Percentiles rank a stretch among this genome's conserved stretches.
These are phyloP conservation scores for Puccinia brachypodii DNA, from an alignment of 1,284 basidiomycete genomes.

Conservation along the genomic window DNA sequence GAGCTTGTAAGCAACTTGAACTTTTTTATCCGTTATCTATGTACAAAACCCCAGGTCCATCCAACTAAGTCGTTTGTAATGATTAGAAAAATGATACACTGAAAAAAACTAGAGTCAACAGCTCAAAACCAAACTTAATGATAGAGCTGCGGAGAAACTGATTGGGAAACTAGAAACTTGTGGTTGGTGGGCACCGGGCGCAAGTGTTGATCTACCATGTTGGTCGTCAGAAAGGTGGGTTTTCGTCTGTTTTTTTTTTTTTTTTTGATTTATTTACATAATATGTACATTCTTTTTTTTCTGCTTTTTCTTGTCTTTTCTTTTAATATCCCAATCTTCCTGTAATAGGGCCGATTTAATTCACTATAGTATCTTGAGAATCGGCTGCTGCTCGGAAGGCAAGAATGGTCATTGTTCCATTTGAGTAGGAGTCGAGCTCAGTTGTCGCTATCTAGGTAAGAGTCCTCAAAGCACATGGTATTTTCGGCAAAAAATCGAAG, in stretches of 20 bases:
- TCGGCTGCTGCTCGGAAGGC: not conserved
- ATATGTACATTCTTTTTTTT: not conserved
- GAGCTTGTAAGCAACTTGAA: not conserved
- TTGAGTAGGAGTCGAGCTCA: not conserved
- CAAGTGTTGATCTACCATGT: not conserved
- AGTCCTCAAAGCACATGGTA: conserved; percentile 20
- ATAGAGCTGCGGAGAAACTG: not conserved
- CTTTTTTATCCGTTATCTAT: not conserved
- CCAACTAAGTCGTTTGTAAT: not conserved
- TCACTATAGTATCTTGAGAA: not conserved
- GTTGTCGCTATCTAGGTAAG: not conserved
- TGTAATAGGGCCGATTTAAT: not conserved
- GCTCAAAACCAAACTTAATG: not conserved
- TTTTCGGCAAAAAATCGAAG: conserved; percentile 25
- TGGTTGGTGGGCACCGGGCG: conserved; percentile 1
- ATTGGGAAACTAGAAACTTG: not conserved
- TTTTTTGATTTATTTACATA: too few relatives aligned
- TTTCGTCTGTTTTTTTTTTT: not conserved
- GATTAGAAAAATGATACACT: not conserved
- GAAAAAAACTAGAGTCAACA: not conserved
- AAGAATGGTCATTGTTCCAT: not conserved
- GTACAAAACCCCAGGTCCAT: not conserved
- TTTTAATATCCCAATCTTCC: not conserved
- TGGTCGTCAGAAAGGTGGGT: not conserved
- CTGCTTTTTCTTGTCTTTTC: not conserved